These are phyloP conservation scores for Diaporthe ampelina DNA, from an alignment of 2,329 filamentous ascomycete species.

Conservation along the genomic window DNA sequence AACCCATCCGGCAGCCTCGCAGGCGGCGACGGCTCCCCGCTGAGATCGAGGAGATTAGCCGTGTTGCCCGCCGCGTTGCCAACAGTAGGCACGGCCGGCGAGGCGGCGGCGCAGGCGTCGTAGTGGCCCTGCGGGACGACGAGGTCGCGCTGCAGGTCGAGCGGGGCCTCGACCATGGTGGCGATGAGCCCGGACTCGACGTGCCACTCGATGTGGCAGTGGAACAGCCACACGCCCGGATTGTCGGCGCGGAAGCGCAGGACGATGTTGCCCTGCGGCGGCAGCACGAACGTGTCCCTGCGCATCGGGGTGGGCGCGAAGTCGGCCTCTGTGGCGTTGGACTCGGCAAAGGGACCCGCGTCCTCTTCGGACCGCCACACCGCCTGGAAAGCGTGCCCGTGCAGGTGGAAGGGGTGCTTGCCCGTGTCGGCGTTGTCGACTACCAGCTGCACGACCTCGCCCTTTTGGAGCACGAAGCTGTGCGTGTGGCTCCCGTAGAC, in stretches of 20 bases:
- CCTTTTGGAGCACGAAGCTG: slow-evolving; percentile 76
- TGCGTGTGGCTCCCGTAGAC: slow-evolving; percentile 78
- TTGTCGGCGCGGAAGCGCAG: slow-evolving; percentile 78
- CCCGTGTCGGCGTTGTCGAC: slow-evolving; percentile 82
- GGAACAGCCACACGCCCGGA: slow-evolving; percentile 65
- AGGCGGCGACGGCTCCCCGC: slow-evolving; percentile 46
- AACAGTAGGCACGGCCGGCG: slow-evolving; percentile 58
- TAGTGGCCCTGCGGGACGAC: slow-evolving; percentile 60
- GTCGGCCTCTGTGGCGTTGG: slow-evolving; percentile 58
- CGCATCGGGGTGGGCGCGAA: slow-evolving; percentile 72
- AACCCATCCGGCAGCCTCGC: slow-evolving; percentile 76
- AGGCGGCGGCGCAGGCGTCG: slow-evolving; percentile 60
- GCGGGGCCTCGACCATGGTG: slow-evolving; percentile 55
- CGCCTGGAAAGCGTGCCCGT: slow-evolving; percentile 82
- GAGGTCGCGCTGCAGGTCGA: slow-evolving; percentile 59
- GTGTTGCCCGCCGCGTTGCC: slow-evolving; percentile 86
- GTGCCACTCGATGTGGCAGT: slow-evolving; percentile 71
- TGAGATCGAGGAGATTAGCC: slow-evolving; percentile 68
- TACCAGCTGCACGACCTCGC: slow-evolving; percentile 78
- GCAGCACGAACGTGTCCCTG: slow-evolving; percentile 77
- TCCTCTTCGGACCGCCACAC: slow-evolving; percentile 72
- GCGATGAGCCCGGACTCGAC: slow-evolving; percentile 61
- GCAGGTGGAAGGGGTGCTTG: slow-evolving; percentile 83
- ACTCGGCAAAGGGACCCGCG: slow-evolving; percentile 63
- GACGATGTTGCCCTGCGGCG: slow-evolving; percentile 76